A percentile compares a stretch with the other conserved stretches of the same genome.
Conservation (phyloP, 106 monocot genomes). For the Vanilla planifolia region DNA sequence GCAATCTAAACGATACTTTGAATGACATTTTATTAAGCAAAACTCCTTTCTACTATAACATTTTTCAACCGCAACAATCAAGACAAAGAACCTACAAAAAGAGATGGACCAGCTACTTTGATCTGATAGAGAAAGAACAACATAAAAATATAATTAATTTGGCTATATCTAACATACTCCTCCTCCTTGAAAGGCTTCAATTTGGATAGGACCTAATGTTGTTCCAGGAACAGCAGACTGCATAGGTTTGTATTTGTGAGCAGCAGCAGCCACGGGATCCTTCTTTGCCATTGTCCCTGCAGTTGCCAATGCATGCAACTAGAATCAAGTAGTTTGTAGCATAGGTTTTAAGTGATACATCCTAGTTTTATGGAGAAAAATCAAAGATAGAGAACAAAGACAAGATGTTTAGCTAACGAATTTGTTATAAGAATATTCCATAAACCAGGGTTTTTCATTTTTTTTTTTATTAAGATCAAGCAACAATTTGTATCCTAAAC, state of each 20-base stretch:
- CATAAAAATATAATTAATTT: not conserved
- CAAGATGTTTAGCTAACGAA: no score
- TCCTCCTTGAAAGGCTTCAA: conserved; percentile 88
- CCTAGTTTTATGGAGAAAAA: no score
- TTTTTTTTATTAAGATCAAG: no score
- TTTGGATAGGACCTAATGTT: conserved; percentile 91
- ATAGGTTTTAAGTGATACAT: not conserved
- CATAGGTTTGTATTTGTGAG: conserved; percentile 88
- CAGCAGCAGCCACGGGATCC: conserved; percentile 95
- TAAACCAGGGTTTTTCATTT: no score
- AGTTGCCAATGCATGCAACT: conserved; percentile 1
- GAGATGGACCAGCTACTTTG: not conserved
- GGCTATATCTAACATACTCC: conserved; percentile 38
- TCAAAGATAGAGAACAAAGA: not conserved
- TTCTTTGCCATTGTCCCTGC: conserved; percentile 82
- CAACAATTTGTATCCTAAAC: no score
- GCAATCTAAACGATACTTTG: no score
- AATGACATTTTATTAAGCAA: no score
- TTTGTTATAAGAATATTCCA: no score
- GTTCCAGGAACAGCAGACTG: conserved; percentile 99
- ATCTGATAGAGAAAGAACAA: not conserved
- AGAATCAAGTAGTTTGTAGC: not conserved
- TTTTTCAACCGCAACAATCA: no score
- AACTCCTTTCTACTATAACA: no score
- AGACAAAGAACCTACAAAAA: not conserved